phyloP scores from a whole-genome alignment of 2,329 filamentous ascomycete genomes.

The Neoarthrinium moseri region DNA sequence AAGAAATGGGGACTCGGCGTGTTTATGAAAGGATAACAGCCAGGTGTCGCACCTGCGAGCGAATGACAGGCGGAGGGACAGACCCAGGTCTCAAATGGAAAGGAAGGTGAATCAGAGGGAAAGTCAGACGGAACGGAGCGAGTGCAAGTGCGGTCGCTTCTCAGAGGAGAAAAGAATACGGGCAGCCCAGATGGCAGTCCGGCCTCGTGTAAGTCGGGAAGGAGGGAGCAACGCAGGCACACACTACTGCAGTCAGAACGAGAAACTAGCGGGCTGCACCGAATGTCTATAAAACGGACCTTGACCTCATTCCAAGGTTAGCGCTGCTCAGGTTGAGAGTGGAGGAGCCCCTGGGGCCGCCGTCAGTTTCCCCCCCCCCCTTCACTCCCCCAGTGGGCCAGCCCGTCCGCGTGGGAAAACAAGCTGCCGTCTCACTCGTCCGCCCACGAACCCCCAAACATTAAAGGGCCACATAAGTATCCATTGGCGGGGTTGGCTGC shows the following conservation, averaged over 20 bases:
- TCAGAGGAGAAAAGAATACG: no score
- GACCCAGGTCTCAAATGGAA: neutral
- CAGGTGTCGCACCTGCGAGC: neutral
- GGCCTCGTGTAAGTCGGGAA: conserved; percentile 10
- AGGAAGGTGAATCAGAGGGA: conserved; percentile 3
- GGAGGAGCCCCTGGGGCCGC: neutral
- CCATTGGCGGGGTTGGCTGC: neutral
- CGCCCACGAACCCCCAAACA: neutral
- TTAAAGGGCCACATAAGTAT: neutral
- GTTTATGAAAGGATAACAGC: neutral
- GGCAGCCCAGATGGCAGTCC: no score
- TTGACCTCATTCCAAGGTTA: neutral
- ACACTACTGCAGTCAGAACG: neutral
- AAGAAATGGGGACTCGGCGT: neutral
- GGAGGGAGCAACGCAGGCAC: conserved; percentile 4
- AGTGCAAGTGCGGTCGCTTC: no score
- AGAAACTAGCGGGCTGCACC: conserved; percentile 5
- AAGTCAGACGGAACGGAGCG: no score
- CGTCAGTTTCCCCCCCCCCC: neutral
- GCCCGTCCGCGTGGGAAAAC: neutral
- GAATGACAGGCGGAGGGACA: neutral
- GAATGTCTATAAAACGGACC: conserved; percentile 8
- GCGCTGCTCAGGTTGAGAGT: neutral
- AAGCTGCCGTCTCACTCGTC: no score
- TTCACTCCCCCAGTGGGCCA: neutral